phyloP scores from a whole-genome alignment of 2,329 filamentous ascomycete genomes.

The Fusarium abutilonis region DNA sequence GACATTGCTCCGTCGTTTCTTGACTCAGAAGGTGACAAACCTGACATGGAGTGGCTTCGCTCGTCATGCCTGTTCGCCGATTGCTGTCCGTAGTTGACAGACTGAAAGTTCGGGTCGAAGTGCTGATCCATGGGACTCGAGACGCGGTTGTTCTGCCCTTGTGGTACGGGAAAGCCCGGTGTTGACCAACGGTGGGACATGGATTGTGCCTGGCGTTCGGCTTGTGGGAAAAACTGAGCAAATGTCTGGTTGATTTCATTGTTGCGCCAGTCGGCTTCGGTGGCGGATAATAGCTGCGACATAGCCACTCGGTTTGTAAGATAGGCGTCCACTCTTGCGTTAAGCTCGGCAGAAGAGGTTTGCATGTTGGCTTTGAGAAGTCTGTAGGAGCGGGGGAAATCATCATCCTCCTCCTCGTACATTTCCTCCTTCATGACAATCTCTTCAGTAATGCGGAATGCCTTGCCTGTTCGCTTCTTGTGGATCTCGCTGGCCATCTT shows the following conservation, averaged over 20 bases:
- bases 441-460: conserved; percentile 82
- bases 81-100: conserved; percentile 38
- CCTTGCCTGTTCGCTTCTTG: conserved; percentile 85
- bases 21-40: conserved; percentile 28
- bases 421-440: conserved; percentile 92
- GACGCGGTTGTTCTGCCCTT: conserved; percentile 11
- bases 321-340: conserved; percentile 65
- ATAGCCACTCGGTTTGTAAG: conserved; percentile 56
- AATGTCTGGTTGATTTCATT: conserved; percentile 61
- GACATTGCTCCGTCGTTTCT: conserved; percentile 33
- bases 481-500: conserved; percentile 90
- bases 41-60: conserved; percentile 36
- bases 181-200: conserved; percentile 40
- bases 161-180: conserved; percentile 28
- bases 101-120: conserved; percentile 40
- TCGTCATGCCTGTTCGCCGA: conserved; percentile 15
- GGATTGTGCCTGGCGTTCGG: conserved; percentile 43
- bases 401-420: conserved; percentile 95
- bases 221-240: conserved; percentile 57
- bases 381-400: conserved; percentile 73
- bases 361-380: conserved; percentile 70
- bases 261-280: conserved; percentile 54
- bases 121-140: conserved; percentile 33
- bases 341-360: conserved; percentile 68
- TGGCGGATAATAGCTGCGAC: conserved; percentile 52